Conservation (phyloP, 805 yeast species). For the Wickerhamomyces strasburgensis region DNA sequence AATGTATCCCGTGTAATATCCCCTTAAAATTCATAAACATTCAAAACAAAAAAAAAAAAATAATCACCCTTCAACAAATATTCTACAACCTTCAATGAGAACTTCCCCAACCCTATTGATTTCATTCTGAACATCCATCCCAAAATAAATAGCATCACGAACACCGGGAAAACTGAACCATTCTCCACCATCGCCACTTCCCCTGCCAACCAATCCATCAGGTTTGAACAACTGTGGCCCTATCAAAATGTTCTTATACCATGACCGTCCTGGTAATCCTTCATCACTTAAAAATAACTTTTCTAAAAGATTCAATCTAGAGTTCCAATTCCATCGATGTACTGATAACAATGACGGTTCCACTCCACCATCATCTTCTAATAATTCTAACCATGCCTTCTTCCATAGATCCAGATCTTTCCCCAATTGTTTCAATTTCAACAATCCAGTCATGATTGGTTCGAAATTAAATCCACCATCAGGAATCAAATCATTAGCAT, state of each 20-base stretch:
- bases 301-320: constrained; percentile 53
- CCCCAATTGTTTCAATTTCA: constrained; percentile 40
- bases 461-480: constrained; percentile 25
- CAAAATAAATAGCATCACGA: constrained; percentile 60
- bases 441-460: constrained; percentile 26
- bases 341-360: constrained; percentile 73
- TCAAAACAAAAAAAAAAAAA: not conserved
- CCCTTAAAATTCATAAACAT: not conserved
- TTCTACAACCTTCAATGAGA: constrained; percentile 12
- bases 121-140: constrained; percentile 50
- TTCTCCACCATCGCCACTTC: constrained; percentile 36
- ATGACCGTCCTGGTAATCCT: constrained; percentile 44
- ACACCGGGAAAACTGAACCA: constrained; percentile 74
- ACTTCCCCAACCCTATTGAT: constrained; percentile 37
- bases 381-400: constrained; percentile 58
- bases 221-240: constrained; percentile 68
- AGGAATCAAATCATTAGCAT: constrained; percentile 25
- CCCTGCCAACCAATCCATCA: constrained; percentile 31
- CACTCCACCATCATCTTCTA: constrained; percentile 46
- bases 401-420: constrained; percentile 50
- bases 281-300: constrained; percentile 45
- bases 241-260: constrained; percentile 61
- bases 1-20: too few species aligned
- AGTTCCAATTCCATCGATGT: constrained; percentile 78
- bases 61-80: constrained; percentile 11